These are phyloP conservation scores for Talaromyces sp. DNA, from an alignment of 2,329 filamentous ascomycete genomes.

Conservation along the genomic window DNA sequence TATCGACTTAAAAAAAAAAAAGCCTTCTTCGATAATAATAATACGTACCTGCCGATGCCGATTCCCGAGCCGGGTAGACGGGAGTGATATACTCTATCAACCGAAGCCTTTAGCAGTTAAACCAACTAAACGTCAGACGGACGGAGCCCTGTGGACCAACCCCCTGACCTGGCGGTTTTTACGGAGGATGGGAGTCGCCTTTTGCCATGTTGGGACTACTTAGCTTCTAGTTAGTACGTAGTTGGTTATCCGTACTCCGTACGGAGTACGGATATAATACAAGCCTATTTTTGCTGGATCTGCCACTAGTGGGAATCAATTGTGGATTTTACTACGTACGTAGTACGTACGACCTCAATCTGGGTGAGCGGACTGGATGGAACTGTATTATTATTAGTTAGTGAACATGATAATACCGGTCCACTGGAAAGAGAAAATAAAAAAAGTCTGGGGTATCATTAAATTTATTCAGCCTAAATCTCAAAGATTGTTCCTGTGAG, in stretches of 20 bases:
- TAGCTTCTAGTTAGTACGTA: too few relatives aligned
- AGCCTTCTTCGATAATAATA: too few relatives aligned
- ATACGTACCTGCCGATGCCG: background rate
- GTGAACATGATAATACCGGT: too few relatives aligned
- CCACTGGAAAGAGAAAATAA: too few relatives aligned
- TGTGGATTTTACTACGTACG: background rate
- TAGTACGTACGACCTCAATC: background rate
- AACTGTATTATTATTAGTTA: background rate
- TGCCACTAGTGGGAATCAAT: background rate
- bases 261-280: background rate
- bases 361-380: too few relatives aligned
- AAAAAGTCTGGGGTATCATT: background rate
- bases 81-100: background rate
- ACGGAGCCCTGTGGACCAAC: background rate
- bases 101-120: too few relatives aligned
- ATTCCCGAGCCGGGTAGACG: background rate
- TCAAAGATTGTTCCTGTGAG: conserved; percentile 16
- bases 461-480: background rate
- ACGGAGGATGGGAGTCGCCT: background rate
- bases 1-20: background rate
- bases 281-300: background rate
- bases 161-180: background rate
- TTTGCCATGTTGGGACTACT: too few relatives aligned
- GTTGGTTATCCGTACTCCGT: too few relatives aligned
- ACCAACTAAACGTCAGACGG: too few relatives aligned